Conservation (phyloP, 1,284 basidiomycete genomes). For the Singerocomus rubriflavus region DNA sequence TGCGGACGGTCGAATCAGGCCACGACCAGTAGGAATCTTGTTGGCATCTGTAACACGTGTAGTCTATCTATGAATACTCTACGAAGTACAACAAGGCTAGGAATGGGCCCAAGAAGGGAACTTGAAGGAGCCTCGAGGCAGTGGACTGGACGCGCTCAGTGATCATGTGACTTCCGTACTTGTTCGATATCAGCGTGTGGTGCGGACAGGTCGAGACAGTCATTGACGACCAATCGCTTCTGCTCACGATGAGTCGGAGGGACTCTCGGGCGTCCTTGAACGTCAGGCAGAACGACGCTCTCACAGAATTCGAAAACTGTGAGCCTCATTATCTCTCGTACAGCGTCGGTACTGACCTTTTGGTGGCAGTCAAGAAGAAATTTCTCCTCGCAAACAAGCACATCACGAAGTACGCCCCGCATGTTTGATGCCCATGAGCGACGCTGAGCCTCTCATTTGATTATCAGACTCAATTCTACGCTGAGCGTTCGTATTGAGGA, state of each 20-base stretch:
- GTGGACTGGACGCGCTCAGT: constrained; percentile 21
- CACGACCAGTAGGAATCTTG: constrained; percentile 12
- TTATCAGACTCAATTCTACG: constrained; percentile 73
- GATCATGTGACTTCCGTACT: constrained; percentile 28
- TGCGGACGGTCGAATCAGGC: constrained; percentile 17
- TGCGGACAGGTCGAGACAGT: constrained; percentile 18
- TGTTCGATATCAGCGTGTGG: constrained; percentile 37
- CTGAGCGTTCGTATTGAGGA: constrained; percentile 80
- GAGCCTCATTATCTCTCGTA: constrained; percentile 32
- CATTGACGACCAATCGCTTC: constrained; percentile 32
- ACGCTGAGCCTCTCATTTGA: constrained; percentile 10
- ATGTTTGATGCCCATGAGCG: constrained; percentile 2
- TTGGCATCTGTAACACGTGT: constrained; percentile 18
- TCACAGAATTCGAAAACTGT: constrained; percentile 82
- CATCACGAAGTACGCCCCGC: constrained; percentile 68
- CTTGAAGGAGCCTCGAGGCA: constrained; percentile 34
- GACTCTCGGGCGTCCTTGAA: constrained; percentile 71
- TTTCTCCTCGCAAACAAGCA: constrained; percentile 85
- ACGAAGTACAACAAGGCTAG: constrained; percentile 13
- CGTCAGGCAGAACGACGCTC: constrained; percentile 68
- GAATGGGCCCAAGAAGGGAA: constrained; percentile 23
- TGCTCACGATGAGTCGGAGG: constrained; percentile 70
- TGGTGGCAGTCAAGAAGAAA: constrained; percentile 77
- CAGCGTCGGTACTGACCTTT: constrained; percentile 14
- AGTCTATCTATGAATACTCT: constrained; percentile 19